These are phyloP conservation scores for Adansonia grandidieri DNA, from an alignment of 441 rosid genomes.

Conservation along the genomic window DNA sequence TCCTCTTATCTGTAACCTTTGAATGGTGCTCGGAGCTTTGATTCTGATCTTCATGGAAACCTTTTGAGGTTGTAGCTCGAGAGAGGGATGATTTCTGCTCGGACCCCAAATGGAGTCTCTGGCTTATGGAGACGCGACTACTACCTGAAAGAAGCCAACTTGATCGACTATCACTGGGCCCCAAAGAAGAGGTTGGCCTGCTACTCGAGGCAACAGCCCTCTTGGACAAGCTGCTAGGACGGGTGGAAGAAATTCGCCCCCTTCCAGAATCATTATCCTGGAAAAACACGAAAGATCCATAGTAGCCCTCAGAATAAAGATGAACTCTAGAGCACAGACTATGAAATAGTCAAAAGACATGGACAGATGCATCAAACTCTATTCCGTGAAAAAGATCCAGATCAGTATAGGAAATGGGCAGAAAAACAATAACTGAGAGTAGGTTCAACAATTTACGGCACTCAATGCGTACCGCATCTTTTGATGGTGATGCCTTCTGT, in stretches of 20 bases:
- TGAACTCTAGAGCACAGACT: constrained; percentile 3
- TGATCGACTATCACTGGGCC: constrained; percentile 50
- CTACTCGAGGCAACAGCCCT: constrained; percentile 53
- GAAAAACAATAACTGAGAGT: background rate
- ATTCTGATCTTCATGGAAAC: constrained; percentile 46
- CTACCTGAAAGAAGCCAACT: constrained; percentile 52
- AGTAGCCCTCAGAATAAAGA: background rate
- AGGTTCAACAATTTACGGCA: background rate
- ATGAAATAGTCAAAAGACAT: background rate
- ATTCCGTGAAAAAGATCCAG: background rate
- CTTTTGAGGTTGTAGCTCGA: constrained; percentile 44
- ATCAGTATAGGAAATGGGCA: background rate
- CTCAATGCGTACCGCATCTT: constrained; percentile 38
- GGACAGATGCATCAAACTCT: background rate
- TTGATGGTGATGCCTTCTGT: constrained; percentile 50
- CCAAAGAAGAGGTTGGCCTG: constrained; percentile 62
- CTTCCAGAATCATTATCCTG: constrained; percentile 45
- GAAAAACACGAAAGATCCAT: background rate
- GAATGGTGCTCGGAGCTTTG: constrained; percentile 57
- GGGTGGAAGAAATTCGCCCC: constrained; percentile 51
- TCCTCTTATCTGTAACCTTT: constrained; percentile 10
- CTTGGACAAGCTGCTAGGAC: constrained; percentile 56
- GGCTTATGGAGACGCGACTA: constrained; percentile 50
- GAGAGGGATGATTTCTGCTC: constrained; percentile 48
- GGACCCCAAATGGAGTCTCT: constrained; percentile 52